Base-by-base conservation (phyloP, 495 filamentous ascomycete genomes). In the Podospora australis region DNA sequence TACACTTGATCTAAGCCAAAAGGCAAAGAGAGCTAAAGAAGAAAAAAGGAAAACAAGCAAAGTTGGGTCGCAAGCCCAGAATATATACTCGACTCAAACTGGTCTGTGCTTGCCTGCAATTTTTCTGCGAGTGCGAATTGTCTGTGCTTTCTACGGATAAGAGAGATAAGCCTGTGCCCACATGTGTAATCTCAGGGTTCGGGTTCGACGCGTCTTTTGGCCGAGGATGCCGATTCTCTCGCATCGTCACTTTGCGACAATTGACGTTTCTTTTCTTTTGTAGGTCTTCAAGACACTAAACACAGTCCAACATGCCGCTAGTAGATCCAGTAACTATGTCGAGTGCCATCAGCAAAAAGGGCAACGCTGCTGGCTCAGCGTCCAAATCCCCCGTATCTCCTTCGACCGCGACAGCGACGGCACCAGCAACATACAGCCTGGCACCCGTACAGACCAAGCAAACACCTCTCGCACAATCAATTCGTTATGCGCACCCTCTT, bases 1-100 rank as follows among this genome's bases (percentile, higher is more conserved):
- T 91, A 92, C 87, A 92, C 88, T 90, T 91, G 88, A 92, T 91
- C 87, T 92, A 84, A 86, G 82, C 82, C 82, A 84, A 82, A 80
- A 81, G 81, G 80, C 60, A 63, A 65, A 63, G 60, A 63, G 60
- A 63, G 60, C 59, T 63, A 52, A 63, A 56, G 53, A 63, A 57
- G 40, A 63, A 57, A 64, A 54, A 23, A 43, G 13, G n/a, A 43
- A 43, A 43, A 11, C 23, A 0, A 43, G 21, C 23, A 43, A 43
- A 43, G 9, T 9, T 25, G 23, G 40, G 24, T 16, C 22, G 40
- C 22, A 24, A 14, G 40, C 4, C 2, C 9, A 25, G 23, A 43
- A 25, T 43, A 43, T 43, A 43, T 43, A 43, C 40, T n/a, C 2
- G 22, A 14, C 1, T 8, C 1, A 4, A 14, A 36, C 9, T 39